Conservation (phyloP, 495 filamentous ascomycete genomes). For the Tuber magnatum region DNA sequence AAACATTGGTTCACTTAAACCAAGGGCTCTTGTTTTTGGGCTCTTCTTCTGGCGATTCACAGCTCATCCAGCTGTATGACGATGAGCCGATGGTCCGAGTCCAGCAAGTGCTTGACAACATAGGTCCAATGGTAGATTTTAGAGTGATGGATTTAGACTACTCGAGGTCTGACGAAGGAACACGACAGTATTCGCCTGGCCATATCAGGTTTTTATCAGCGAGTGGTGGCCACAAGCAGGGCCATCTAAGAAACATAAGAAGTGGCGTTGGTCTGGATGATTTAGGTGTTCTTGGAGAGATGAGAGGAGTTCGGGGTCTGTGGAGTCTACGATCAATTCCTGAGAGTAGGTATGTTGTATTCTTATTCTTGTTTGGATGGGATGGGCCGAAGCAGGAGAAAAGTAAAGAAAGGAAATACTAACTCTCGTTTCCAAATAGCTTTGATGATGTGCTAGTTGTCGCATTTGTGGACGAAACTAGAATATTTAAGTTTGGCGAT, state of each 20-base stretch:
- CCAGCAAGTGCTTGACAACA: constrained; percentile 72
- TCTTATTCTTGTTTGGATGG: background rate
- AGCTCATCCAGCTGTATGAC: constrained; percentile 59
- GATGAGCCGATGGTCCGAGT: constrained; percentile 51
- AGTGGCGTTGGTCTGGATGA: constrained; percentile 94
- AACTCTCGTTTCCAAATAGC: constrained; percentile 34
- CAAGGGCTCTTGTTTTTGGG: constrained; percentile 72
- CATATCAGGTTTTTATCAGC: constrained; percentile 91
- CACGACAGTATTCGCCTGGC: constrained; percentile 60
- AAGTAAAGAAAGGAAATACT: constrained; percentile 40
- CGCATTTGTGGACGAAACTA: constrained; percentile 75
- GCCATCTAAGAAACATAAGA: constrained; percentile 76
- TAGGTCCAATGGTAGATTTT: constrained; percentile 88
- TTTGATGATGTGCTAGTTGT: constrained; percentile 64
- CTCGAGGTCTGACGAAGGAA: constrained; percentile 59
- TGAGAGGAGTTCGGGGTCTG: constrained; percentile 65
- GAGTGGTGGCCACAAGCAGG: constrained; percentile 79
- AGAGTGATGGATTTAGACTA: constrained; percentile 91
- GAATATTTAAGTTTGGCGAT: constrained; percentile 68
- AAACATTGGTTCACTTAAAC: constrained; percentile 69
- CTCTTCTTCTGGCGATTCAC: constrained; percentile 87
- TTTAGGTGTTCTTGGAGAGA: constrained; percentile 69
- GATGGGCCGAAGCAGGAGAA: constrained; percentile 38
- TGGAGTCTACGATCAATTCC: constrained; percentile 49
- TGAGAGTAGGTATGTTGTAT: constrained; percentile 21